Percentiles rank a stretch among this genome's conserved stretches.
Conservation (phyloP, 192 early-diverging fungal species). For the Powellomyces hirtus region DNA sequence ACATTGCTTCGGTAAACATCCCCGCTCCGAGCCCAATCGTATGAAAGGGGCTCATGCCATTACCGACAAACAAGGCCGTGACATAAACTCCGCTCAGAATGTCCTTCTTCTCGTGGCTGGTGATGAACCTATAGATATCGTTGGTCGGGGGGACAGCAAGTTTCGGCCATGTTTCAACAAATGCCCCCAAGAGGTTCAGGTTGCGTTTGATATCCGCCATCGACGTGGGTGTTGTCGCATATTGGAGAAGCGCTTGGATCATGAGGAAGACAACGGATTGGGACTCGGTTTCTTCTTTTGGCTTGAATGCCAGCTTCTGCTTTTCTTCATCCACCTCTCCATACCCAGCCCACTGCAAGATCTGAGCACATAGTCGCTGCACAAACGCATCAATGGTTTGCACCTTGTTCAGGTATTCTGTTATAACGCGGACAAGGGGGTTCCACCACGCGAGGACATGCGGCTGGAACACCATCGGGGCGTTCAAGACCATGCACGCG, state of each 20-base stretch:
- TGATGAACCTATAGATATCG: not conserved
- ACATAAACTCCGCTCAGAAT: constrained; percentile 62
- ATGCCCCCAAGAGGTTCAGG: constrained; percentile 54
- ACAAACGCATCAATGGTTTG: constrained; percentile 64
- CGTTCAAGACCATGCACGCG: constrained; percentile 65
- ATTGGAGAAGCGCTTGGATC: not conserved
- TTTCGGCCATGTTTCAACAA: constrained; percentile 64
- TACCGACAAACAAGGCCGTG: constrained; percentile 51
- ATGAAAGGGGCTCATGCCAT: constrained; percentile 40
- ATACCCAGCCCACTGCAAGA: not conserved
- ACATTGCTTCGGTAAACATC: constrained; percentile 19
- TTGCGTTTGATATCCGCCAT: constrained; percentile 46
- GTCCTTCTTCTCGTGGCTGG: constrained; percentile 33
- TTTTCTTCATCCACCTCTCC: not conserved
- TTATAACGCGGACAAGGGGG: constrained; percentile 53
- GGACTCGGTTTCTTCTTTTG: not conserved
- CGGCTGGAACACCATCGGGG: constrained; percentile 59
- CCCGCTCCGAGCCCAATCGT: constrained; percentile 15
- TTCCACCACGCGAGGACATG: constrained; percentile 61
- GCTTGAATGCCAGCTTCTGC: not conserved
- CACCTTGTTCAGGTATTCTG: constrained; percentile 25
- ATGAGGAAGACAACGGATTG: not conserved
- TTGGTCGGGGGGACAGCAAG: constrained; percentile 54
- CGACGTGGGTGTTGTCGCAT: not conserved
- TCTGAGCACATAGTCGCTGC: too few species aligned